phyloP scores from a whole-genome alignment of 1,284 basidiomycete species.

The Apiotrichum akiyoshidainum region DNA sequence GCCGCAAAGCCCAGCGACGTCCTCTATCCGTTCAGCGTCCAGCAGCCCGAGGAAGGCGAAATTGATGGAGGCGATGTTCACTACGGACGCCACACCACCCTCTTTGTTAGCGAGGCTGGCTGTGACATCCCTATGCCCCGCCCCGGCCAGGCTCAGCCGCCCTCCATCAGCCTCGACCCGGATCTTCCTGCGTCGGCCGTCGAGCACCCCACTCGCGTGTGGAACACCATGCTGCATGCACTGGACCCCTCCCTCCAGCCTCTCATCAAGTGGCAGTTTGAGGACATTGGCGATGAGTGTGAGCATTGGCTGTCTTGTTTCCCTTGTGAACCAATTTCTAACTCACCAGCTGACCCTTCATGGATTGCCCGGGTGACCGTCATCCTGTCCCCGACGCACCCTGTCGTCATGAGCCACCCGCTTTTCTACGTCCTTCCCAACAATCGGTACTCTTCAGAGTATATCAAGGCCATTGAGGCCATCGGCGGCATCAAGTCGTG shows the following conservation, averaged over 20 bases:
- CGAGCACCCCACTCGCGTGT: slow-evolving; percentile 38
- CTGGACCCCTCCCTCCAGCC: slow-evolving; percentile 30
- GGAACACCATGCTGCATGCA: slow-evolving; percentile 38
- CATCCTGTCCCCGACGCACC: slow-evolving; percentile 33
- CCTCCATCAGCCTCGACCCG: slow-evolving; percentile 10
- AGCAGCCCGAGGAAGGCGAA: not conserved
- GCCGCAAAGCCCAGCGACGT: not conserved
- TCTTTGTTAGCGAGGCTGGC: slow-evolving; percentile 4
- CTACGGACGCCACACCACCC: not conserved
- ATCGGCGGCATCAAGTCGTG: slow-evolving; percentile 32
- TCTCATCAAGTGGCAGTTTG: slow-evolving; percentile 35
- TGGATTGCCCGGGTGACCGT: slow-evolving; percentile 30
- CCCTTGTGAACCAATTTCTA: not conserved
- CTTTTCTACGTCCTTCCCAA: slow-evolving; percentile 18
- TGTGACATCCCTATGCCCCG: slow-evolving; percentile 16
- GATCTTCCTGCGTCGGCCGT: slow-evolving; percentile 31
- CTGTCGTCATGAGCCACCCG: slow-evolving; percentile 22
- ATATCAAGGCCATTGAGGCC: slow-evolving; percentile 21
- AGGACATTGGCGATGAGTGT: slow-evolving; percentile 1
- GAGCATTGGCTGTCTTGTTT: too few relatives aligned
- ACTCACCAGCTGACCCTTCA: slow-evolving; percentile 1
- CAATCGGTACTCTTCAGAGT: slow-evolving; percentile 27
- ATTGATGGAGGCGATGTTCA: not conserved
- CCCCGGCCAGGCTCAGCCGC: not conserved
- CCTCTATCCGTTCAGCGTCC: not conserved